Evolutionary conservation across 371 early-diverging fungal genomes (phyloP), one percentile per base, ranked within the genome.

Genomic region (Mucor indicus): DNA sequence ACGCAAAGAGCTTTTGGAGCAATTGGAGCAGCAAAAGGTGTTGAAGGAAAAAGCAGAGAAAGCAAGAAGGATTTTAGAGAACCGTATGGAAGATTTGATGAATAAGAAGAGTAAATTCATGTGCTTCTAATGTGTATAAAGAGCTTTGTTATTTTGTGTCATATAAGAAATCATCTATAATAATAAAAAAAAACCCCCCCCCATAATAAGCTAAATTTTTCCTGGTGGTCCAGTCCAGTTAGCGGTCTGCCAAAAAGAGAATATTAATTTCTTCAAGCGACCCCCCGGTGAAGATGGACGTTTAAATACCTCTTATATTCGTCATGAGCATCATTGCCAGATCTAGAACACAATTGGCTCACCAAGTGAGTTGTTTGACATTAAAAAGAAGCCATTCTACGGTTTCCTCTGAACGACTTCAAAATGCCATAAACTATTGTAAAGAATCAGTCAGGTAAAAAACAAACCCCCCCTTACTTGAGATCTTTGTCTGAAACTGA

Each of bases 1-100:
- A 24, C 52, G 60, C 13, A 57, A 58, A 21, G 40, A 53, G 1
- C 25, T 76, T 7, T 64, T 66, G 44, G 46, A 63, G 21, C 47
- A 64, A 24, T 39, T 76, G 9, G 67, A 67, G 25, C 44, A 51
- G 12, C 68, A 70, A 40, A 60, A 58, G 17, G 17, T 39, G 16
- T 51, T 65, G n/a, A 76, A 76, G 29, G 76, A 76, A 38, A 72
- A 67, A 31, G 76, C 76, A 7, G 76, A 76, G 47, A 69, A 70
- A 23, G 76, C 76, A 8, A 60, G 73, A 46, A 45, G 48, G 17
- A 72, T 76, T 37, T 38, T 76, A 24, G 76, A 76, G 19, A 63
- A 66, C 20, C 58, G 76, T 13, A 70, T 76, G 70, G 70, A 76
- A 21, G 71, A 70, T 31, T 46, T 76, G 13, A 67, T 76, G 73